These are phyloP conservation scores for Hordeum marinum DNA, from an alignment of 176 grass and related monocot genomes.

Conservation along the genomic window DNA sequence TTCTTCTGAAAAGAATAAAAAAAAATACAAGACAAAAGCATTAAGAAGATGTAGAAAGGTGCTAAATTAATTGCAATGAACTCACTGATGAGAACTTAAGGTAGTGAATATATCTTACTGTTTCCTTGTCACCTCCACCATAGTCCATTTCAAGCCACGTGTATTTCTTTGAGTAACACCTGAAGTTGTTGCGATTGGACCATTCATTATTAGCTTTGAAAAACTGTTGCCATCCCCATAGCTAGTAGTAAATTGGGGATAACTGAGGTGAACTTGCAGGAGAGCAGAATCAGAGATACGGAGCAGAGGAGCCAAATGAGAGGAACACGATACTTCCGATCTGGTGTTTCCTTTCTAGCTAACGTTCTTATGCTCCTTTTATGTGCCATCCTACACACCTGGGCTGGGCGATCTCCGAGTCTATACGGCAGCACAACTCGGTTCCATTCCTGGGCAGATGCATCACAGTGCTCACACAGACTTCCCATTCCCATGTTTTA, in stretches of 20 bases:
- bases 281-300: not conserved
- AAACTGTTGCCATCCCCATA: too few species aligned
- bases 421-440: not conserved
- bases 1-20: conserved; percentile 21
- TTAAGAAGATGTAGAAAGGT: conserved; percentile 1
- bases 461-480: not conserved
- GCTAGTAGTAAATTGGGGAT: not conserved
- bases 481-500: not conserved
- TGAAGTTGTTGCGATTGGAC: conserved; percentile 53
- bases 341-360: not conserved
- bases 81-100: not conserved
- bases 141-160: conserved; percentile 93
- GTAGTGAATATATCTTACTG: conserved; percentile 37
- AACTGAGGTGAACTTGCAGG: not conserved
- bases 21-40: not conserved
- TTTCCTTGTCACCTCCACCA: conserved; percentile 47
- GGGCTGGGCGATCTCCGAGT: not conserved
- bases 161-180: conserved; percentile 47
- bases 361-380: conserved; percentile 5
- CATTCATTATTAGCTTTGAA: conserved; percentile 85
- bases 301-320: not conserved
- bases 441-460: not conserved
- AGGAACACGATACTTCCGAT: not conserved
- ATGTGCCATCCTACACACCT: not conserved
- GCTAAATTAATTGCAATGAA: not conserved